A percentile compares a stretch with the other conserved stretches of the same genome.
Conservation (phyloP, 345 rosid species). For the Gossypioides kirkii region DNA sequence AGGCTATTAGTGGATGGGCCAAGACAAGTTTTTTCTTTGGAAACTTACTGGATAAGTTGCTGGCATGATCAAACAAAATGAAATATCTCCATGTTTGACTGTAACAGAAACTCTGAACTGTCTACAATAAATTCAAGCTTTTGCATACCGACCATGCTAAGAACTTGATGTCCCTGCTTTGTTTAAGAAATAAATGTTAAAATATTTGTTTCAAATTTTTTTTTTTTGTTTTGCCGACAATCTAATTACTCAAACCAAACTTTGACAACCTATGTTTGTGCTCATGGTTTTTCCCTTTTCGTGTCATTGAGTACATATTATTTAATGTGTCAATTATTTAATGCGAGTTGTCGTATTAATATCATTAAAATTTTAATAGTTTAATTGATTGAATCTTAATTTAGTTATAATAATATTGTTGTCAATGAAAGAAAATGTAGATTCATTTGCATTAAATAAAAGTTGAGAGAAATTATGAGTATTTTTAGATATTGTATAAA, state of each 20-base stretch:
- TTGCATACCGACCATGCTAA: background rate
- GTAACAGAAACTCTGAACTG: slow-evolving; percentile 4
- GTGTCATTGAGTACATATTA: too few relatives aligned
- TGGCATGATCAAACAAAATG: slow-evolving; percentile 37
- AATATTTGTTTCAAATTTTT: background rate
- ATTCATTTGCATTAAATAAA: too few relatives aligned
- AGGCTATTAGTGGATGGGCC: slow-evolving; percentile 58
- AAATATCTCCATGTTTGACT: slow-evolving; percentile 7
- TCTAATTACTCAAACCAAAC: background rate
- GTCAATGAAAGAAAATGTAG: too few relatives aligned
- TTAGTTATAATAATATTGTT: too few relatives aligned
- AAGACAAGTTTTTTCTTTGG: slow-evolving; percentile 87
- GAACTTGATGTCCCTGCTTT: background rate
- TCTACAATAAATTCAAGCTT: background rate
- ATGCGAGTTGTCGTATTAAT: too few relatives aligned
- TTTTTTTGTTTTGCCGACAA: background rate
- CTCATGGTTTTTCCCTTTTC: too few relatives aligned
- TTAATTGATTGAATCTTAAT: too few relatives aligned
- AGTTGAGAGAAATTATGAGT: too few relatives aligned
- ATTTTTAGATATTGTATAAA: too few relatives aligned
- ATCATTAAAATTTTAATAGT: too few relatives aligned
- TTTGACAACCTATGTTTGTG: too few relatives aligned
- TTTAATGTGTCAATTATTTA: too few relatives aligned
- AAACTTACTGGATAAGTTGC: slow-evolving; percentile 69
- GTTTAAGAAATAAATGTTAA: background rate